Evolutionary conservation across 2,329 filamentous ascomycete genomes (phyloP), one percentile per base, ranked within the genome.

Genomic region (Colletotrichum coccodes): DNA sequence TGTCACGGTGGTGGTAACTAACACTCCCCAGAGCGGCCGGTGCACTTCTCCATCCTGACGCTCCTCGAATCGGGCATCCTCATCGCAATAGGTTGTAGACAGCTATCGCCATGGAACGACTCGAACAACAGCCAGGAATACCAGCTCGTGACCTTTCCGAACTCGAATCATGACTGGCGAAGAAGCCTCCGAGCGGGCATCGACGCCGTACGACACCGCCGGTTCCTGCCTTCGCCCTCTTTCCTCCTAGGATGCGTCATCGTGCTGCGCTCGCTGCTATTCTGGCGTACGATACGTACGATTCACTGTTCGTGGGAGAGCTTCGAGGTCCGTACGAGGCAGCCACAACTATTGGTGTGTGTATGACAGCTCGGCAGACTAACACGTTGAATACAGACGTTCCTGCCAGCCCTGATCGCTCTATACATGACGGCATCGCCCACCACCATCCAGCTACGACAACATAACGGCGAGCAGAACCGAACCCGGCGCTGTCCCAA

Each of bases 291-390:
- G 5, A 75, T 76, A 23, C 74, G 77, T 9, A 77, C 75, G 3
- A 75, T 79, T 8, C 78, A 76, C 67, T 79, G 73, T 69, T 79
- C 77, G 44, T 78, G 72, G 71, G 74, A 77, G 42, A 79, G 78
- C 16, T 68, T 79, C 44, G 73, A 79, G 71, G 79, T 80, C 70
- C 34, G 76, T 73, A 18, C 21, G 38, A 21, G 21, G 3, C 9
- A 18, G n/a, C 28, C 28, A 38, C 21, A 8, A 8, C 34, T 12
- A 62, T 6, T 26, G 21, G 46, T 14, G 2, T 14, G 28, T 4
- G 28, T 28, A 9, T 23, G 32, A 14, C 8, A 21, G 6, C 8
- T 6, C 21, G 36, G 14, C n/a, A 14, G 26, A 36, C 42, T 38
- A 21, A 40, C 4, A n/a, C 12, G 4, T n/a, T 12, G 11, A 12